A percentile compares a stretch with the other conserved stretches of the same genome.
These are phyloP conservation scores for Cynanchum wilfordii DNA, from an alignment of 257 asterid species.

Conservation along the genomic window DNA sequence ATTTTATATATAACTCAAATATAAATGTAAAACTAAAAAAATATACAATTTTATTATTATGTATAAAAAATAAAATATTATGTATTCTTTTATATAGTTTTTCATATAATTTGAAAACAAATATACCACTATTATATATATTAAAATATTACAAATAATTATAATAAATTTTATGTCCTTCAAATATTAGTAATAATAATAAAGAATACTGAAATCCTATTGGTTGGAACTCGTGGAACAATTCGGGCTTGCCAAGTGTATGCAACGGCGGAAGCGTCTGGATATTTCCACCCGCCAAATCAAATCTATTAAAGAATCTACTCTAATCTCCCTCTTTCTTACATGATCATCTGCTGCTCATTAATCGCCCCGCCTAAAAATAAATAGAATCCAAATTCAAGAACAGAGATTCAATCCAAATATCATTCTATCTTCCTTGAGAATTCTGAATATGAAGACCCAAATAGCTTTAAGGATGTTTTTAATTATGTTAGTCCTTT, in stretches of 20 bases:
- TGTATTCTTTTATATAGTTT: too few relatives aligned
- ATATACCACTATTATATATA: too few relatives aligned
- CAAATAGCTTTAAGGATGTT: conserved; percentile 22
- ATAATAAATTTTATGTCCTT: too few relatives aligned
- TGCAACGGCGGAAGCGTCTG: conserved; percentile 5
- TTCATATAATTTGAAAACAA: too few relatives aligned
- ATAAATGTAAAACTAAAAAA: too few relatives aligned
- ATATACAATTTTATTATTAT: too few relatives aligned
- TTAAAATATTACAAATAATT: too few relatives aligned
- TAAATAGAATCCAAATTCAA: background rate
- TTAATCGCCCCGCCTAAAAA: background rate
- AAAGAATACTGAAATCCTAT: conserved; percentile 21
- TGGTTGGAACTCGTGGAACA: conserved; percentile 25
- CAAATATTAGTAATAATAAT: too few relatives aligned
- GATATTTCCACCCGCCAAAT: conserved; percentile 4
- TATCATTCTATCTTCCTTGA: background rate
- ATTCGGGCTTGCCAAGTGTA: conserved; percentile 7
- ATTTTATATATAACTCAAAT: too few relatives aligned
- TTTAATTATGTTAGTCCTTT: conserved; percentile 25
- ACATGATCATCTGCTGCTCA: too few relatives aligned
- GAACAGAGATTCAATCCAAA: background rate
- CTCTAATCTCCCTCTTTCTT: too few relatives aligned
- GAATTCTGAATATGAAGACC: conserved; percentile 31
- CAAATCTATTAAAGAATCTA: background rate
- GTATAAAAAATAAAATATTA: too few relatives aligned